Base-by-base conservation (phyloP, 75 land plant species). In the Isoetes taiwanensis region DNA sequence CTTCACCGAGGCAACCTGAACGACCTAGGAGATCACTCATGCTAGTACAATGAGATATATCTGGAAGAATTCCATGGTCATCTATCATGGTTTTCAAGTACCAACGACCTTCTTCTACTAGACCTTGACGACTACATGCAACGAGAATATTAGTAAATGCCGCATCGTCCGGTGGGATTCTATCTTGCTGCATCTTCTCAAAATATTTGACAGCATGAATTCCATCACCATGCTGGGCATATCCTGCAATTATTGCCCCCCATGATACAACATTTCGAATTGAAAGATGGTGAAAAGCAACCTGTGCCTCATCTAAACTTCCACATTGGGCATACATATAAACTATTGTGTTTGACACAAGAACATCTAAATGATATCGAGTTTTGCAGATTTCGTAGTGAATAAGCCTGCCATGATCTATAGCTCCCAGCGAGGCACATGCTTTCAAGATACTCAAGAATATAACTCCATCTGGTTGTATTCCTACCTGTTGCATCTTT, bases 11-110 rank as follows among this genome's bases (percentile, higher is more conserved):
- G 2, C 27, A 24, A 0, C 77, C 81, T 34, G 26, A 33, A 2
- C 81, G 62, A 12, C 77, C 81, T 14, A 78, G 64, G 20, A 73
- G 42, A 25, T 78, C 77, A 16, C 52, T 69, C 62, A 78, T 64
- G 52, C 81, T 73, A 0, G 73, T 58, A 34, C 66, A 74, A 32
- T 78, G 81, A 37, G 65, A 65, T 12, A 60, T 21, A 1, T 34
- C 35, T 42, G 76, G 81, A 17, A 23, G 26, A 3, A 78, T 37
- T 0, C 63, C 52, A 58, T 74, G 61, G 1, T 9, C 46, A 10
- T 63, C 9, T 3, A 33, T 59, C 73, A 78, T 70, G 28, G 58
- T 21, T 16, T 63, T 30, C 25, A 78, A 78, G 41, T 10, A 66
- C 24, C 56, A 35, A 32, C 30, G n/a, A 21, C 83, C 82, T 62